Conservation (phyloP, 2,329 filamentous ascomycete species). For the Colletotrichum orchidophilum region DNA sequence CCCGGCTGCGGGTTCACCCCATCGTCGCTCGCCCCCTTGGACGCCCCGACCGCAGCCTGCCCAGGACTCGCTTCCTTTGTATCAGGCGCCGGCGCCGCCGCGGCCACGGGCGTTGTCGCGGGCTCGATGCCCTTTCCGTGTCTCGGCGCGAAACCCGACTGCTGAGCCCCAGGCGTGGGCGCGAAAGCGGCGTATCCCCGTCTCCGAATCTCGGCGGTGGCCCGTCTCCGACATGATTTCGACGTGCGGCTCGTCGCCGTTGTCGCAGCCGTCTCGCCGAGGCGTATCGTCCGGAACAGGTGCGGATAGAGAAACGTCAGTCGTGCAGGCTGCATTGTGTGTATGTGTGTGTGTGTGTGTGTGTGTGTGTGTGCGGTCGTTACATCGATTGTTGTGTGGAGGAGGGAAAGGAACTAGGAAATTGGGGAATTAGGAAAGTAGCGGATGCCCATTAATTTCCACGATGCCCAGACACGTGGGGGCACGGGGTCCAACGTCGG, state of each 20-base stretch:
- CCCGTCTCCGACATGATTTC: neutral
- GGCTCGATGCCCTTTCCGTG: slow-evolving; percentile 72
- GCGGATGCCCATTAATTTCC: slow-evolving; percentile 16
- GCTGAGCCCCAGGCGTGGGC: slow-evolving; percentile 44
- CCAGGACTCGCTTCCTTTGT: neutral
- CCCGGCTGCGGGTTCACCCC: slow-evolving; percentile 32
- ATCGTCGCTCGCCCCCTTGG: slow-evolving; percentile 2
- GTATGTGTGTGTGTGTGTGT: neutral
- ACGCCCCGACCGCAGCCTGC: neutral
- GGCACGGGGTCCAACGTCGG: slow-evolving; percentile 15
- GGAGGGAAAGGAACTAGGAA: neutral
- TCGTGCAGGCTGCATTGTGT: slow-evolving; percentile 68
- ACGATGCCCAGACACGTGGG: slow-evolving; percentile 22
- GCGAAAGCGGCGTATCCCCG: slow-evolving; percentile 47
- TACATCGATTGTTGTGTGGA: neutral
- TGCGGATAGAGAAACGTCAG: slow-evolving; percentile 76
- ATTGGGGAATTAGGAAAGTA: neutral
- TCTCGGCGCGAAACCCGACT: slow-evolving; percentile 60
- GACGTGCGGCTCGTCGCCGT: slow-evolving; percentile 46
- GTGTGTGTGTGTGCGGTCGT: neutral
- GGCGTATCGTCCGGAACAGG: slow-evolving; percentile 65
- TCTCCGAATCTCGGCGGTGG: slow-evolving; percentile 37
- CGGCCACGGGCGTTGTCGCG: slow-evolving; percentile 21
- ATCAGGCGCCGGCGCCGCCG: slow-evolving; percentile 35
- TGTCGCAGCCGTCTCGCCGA: slow-evolving; percentile 52